phyloP scores from a whole-genome alignment of 768 basidiomycete species.

The Dacryopinax primogenitus region DNA sequence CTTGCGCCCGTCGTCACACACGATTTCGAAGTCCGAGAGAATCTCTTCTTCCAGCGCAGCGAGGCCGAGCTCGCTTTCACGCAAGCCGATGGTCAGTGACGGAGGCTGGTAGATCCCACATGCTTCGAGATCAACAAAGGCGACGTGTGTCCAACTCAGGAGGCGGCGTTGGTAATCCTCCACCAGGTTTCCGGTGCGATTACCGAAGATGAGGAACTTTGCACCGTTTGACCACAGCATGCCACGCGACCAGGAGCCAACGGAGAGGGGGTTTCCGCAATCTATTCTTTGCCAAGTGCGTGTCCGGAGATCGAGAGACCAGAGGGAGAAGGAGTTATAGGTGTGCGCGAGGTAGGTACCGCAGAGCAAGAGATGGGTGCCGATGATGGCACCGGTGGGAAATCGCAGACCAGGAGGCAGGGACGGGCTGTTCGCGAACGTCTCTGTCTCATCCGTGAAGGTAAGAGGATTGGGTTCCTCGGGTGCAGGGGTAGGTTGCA shows the following conservation, averaged over 20 bases:
- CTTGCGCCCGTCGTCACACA: conserved; percentile 80
- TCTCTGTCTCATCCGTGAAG: conserved; percentile 63
- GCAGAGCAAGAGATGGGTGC: conserved; percentile 81
- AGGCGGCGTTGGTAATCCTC: conserved; percentile 87
- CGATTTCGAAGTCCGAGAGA: conserved; percentile 80
- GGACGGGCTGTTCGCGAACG: conserved; percentile 59
- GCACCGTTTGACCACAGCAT: conserved; percentile 76
- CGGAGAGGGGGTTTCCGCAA: conserved; percentile 68
- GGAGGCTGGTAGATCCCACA: conserved; percentile 94
- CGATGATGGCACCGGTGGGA: conserved; percentile 85
- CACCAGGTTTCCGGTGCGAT: conserved; percentile 72
- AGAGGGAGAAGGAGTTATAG: conserved; percentile 90
- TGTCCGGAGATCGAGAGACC: conserved; percentile 75
- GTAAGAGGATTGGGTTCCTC: conserved; percentile 52
- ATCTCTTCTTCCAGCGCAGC: conserved; percentile 67
- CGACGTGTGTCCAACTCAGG: conserved; percentile 84
- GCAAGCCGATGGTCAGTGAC: conserved; percentile 43
- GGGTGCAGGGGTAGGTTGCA: conserved; percentile 46
- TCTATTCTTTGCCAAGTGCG: conserved; percentile 85
- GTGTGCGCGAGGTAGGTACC: conserved; percentile 92
- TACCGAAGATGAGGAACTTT: conserved; percentile 83
- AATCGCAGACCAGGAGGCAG: conserved; percentile 93
- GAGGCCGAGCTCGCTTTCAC: conserved; percentile 75
- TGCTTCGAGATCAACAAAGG: conserved; percentile 80
- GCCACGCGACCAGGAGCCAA: conserved; percentile 91